Evolutionary conservation across 208 protist genomes (phyloP).

Genomic region (Plasmodiophora brassicae): DNA sequence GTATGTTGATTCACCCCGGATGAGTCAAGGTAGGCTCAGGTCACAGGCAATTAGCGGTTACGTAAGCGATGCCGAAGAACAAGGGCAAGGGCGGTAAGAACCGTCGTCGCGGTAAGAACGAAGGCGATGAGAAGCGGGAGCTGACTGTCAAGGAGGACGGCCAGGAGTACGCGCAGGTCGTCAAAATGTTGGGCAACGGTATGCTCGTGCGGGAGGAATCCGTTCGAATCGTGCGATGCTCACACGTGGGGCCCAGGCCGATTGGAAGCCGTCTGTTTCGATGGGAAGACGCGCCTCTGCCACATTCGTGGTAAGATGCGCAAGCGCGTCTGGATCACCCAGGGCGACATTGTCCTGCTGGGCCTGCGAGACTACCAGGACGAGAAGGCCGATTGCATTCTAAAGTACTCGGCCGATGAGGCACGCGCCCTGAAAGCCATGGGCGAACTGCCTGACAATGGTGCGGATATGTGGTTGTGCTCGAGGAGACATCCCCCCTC

Average conservation of each 20-base stretch:
- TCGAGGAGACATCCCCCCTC: too few species aligned
- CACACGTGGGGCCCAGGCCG: too few species aligned
- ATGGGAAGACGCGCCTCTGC: conserved; percentile 71
- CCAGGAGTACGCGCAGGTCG: conserved; percentile 94
- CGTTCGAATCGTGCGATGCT: too few species aligned
- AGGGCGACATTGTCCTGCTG: conserved; percentile 78
- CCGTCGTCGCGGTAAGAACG: conserved; percentile 89
- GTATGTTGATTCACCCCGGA: too few species aligned
- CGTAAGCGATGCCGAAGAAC: conserved; percentile 56
- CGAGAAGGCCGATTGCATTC: conserved; percentile 82
- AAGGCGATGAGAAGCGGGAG: conserved; percentile 86
- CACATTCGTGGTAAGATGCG: conserved; percentile 81
- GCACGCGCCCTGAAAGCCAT: conserved; percentile 67
- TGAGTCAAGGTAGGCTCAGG: too few species aligned
- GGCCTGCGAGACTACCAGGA: conserved; percentile 78
- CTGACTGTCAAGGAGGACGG: conserved; percentile 88
- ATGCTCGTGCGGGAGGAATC: too few species aligned
- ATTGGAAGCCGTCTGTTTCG: conserved; percentile 86
- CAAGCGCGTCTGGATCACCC: conserved; percentile 71
- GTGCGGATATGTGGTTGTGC: too few species aligned
- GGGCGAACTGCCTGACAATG: conserved; percentile 65
- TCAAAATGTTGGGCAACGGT: conserved; percentile 87
- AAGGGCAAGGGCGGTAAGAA: conserved; percentile 88
- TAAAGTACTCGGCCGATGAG: conserved; percentile 79
- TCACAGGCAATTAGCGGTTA: too few species aligned